Conservation (phyloP, 2,329 filamentous ascomycete genomes). For the Podosphaera aphanis region DNA sequence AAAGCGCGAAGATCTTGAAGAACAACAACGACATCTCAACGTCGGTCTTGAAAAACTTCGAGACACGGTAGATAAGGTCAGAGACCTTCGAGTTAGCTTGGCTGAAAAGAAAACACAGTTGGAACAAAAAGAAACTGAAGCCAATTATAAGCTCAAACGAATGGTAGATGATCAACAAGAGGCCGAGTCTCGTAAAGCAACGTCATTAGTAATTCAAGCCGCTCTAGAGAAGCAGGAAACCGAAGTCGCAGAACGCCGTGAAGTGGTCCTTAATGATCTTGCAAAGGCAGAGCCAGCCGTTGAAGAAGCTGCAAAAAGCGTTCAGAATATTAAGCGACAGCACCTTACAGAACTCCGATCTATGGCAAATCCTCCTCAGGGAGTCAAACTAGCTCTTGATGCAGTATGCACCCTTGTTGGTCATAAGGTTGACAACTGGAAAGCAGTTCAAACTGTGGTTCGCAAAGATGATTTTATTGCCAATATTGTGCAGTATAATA, state of each 20-base stretch:
- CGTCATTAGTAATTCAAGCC: constrained; percentile 70
- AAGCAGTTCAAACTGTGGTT: constrained; percentile 67
- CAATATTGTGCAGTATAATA: constrained; percentile 93
- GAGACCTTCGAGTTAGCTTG: constrained; percentile 70
- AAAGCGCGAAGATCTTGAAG: constrained; percentile 93
- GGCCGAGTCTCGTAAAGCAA: constrained; percentile 73
- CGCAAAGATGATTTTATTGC: constrained; percentile 91
- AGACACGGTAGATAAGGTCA: constrained; percentile 92
- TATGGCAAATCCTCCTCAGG: constrained; percentile 77
- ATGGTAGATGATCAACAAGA: constrained; percentile 94
- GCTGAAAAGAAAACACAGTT: constrained; percentile 87
- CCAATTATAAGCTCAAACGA: constrained; percentile 87
- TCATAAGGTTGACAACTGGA: constrained; percentile 79
- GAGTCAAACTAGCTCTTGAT: constrained; percentile 79
- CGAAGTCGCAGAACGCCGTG: constrained; percentile 59
- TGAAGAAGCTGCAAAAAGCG: constrained; percentile 76
- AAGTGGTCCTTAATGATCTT: constrained; percentile 69
- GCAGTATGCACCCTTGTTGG: constrained; percentile 91
- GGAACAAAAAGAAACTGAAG: constrained; percentile 81
- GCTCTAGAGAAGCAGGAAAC: constrained; percentile 74
- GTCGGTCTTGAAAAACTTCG: constrained; percentile 92
- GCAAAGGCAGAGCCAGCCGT: constrained; percentile 86
- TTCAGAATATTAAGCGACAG: constrained; percentile 94
- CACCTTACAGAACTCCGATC: constrained; percentile 94
- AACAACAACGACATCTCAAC: constrained; percentile 94